Base-by-base conservation (phyloP, 768 basidiomycete species). In the Macrolepiota albuminosa region DNA sequence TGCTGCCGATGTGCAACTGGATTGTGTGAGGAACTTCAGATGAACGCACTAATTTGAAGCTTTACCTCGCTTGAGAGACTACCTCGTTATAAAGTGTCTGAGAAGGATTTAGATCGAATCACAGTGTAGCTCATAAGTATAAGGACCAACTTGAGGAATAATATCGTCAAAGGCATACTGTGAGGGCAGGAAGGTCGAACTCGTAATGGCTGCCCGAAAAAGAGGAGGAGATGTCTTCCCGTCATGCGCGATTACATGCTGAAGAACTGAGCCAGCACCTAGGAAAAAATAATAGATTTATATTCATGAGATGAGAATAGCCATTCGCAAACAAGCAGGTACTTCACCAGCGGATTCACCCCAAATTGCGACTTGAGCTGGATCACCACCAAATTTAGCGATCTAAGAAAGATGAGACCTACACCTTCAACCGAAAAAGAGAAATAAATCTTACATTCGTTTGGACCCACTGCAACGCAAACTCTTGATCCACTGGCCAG, bases 241-340 rank as follows among this genome's bases (percentile, higher is more conserved):
- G 16, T 71, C 72, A 40, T 81, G 70, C 8, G 81, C 81, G 34
- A 82, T 66, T 1, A 81, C 49, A 37, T 83, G 81, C 55, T 82
- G 81, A 8, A 82, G 34, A 8, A 82, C 80, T 2, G 81, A 82
- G 4, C 80, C 81, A 43, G 76, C 81, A 58, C 78, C 78, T 76
- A 16, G 24, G 42, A 11, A 10, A 31, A 50, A 48, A 4, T 6
- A 29, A 29, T 8, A 49, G 8, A 3, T 11, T 24, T n/a, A 16
- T 29, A 29, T 24, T 29, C 33, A 10, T 36, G 42, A 14, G 36
- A 16, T 9, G 16, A 42, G n/a, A 29, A 36, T 46, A 18, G 33
- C 21, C 18, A 45, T 13, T 26, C 21, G 18, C 10, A 9, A 24
- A 39, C 36, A 29, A 40, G 4, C 39, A 56, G 24, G 11, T 18